Evolutionary conservation across 2,329 filamentous ascomycete genomes (phyloP).

Genomic region (Pezicula rhizophila): DNA sequence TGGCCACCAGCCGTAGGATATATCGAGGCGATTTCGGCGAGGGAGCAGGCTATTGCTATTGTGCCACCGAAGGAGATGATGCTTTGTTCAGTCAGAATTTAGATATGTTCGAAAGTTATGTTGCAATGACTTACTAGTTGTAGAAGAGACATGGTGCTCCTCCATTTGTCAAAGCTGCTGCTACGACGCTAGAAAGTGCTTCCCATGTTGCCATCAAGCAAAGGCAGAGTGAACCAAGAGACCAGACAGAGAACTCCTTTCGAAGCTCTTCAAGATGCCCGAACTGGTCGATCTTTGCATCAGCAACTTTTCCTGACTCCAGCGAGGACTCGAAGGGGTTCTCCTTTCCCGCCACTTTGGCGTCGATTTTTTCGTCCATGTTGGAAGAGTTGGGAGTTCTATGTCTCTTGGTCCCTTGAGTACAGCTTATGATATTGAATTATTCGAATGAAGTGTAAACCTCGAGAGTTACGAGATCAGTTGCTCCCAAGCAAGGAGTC

Average conservation of each 20-base stretch:
- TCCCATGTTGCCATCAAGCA: conserved; percentile 48
- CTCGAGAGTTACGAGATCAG: too few species aligned
- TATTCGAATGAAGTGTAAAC: too few species aligned
- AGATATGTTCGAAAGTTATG: background rate
- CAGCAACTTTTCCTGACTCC: background rate
- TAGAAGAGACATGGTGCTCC: conserved; percentile 41
- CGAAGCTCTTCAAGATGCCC: conserved; percentile 19
- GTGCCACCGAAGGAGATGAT: conserved; percentile 36
- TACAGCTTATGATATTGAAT: too few species aligned
- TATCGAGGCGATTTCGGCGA: conserved; percentile 39
- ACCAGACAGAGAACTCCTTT: conserved; percentile 34
- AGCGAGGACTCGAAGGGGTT: background rate
- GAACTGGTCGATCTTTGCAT: background rate
- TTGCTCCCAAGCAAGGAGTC: too few species aligned
- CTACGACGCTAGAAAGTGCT: conserved; percentile 39
- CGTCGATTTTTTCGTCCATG: background rate
- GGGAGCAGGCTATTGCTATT: conserved; percentile 32
- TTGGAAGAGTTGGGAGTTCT: background rate
- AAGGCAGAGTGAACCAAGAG: conserved; percentile 37
- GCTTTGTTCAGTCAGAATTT: conserved; percentile 17
- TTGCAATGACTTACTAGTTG: conserved; percentile 30
- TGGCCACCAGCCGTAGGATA: conserved; percentile 41
- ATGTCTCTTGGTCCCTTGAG: background rate
- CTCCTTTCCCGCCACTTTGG: background rate
- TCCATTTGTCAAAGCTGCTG: conserved; percentile 36